A percentile compares a stretch with the other conserved stretches of the same genome.
phyloP scores from a whole-genome alignment of 2,329 filamentous ascomycete genomes.

The Coniosporium uncinatum region DNA sequence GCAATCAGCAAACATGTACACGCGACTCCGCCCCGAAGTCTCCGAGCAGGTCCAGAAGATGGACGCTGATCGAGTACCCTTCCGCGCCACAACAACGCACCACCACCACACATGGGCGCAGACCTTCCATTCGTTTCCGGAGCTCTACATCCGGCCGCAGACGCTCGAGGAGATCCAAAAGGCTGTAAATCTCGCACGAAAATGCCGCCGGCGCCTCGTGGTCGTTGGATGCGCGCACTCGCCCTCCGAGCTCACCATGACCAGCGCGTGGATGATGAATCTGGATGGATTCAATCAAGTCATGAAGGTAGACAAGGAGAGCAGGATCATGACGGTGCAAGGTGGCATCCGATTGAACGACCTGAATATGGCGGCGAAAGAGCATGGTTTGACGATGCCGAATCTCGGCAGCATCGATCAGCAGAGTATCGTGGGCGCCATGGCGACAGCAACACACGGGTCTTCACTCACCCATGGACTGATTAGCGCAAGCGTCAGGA shows the following conservation, averaged over 20 bases:
- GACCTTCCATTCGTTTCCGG: constrained; percentile 84
- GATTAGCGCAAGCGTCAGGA: constrained; percentile 71
- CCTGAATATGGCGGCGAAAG: constrained; percentile 69
- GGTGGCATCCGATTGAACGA: constrained; percentile 81
- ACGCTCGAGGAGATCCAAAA: constrained; percentile 79
- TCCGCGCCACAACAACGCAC: constrained; percentile 68
- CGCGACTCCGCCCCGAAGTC: too few relatives aligned
- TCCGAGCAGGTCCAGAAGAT: too few relatives aligned
- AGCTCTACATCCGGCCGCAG: constrained; percentile 85
- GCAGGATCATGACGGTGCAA: constrained; percentile 68
- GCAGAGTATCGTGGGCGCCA: constrained; percentile 89
- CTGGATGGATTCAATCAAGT: constrained; percentile 78
- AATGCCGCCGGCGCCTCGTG: constrained; percentile 75
- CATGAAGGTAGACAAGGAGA: constrained; percentile 60
- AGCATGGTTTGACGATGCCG: constrained; percentile 75
- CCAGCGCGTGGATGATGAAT: constrained; percentile 91
- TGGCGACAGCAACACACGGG: constrained; percentile 90
- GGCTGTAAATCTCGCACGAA: constrained; percentile 71
- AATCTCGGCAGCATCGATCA: constrained; percentile 94
- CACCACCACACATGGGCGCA: constrained; percentile 87
- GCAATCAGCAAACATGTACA: too few relatives aligned
- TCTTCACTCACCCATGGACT: constrained; percentile 81
- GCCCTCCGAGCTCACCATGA: constrained; percentile 87
- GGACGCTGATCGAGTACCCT: constrained; percentile 63
- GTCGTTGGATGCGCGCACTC: constrained; percentile 91